Evolutionary conservation across 345 rosid species (phyloP).

Genomic region (Pistacia atlantica): DNA sequence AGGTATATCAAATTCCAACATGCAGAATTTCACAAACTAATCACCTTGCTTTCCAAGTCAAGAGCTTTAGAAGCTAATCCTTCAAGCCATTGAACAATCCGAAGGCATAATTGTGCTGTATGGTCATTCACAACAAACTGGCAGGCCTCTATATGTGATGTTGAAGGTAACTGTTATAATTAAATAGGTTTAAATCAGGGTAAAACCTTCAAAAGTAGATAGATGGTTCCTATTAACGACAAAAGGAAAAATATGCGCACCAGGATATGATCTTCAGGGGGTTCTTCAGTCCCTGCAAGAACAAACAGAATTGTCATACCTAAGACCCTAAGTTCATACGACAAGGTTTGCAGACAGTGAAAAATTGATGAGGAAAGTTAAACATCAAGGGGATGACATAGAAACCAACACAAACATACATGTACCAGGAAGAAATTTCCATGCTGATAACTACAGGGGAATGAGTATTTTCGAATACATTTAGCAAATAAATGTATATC

Average conservation of each 20-base stretch:
- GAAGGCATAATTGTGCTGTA: conserved; percentile 91
- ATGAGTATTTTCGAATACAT: neutral
- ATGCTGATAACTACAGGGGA: neutral
- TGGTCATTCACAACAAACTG: conserved; percentile 85
- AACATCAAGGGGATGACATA: neutral
- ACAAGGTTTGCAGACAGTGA: conserved; percentile 6
- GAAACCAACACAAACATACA: neutral
- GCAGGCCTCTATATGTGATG: conserved; percentile 95
- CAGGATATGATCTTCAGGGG: conserved; percentile 62
- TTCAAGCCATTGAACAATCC: conserved; percentile 95
- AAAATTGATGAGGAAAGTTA: neutral
- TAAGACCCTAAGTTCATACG: conserved; percentile 17
- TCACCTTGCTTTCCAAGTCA: conserved; percentile 91
- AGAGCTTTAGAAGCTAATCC: conserved; percentile 95
- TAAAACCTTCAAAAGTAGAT: conserved; percentile 5
- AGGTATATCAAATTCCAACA: conserved; percentile 4
- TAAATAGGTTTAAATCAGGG: conserved; percentile 18
- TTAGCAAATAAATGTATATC: neutral
- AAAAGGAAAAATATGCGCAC: conserved; percentile 37
- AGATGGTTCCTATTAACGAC: neutral
- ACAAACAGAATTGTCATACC: conserved; percentile 25
- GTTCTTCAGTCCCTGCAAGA: conserved; percentile 81
- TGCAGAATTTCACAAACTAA: conserved; percentile 17
- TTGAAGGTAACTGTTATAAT: conserved; percentile 69
- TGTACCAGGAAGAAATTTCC: neutral